These are phyloP conservation scores for Diversispora epigaea DNA, from an alignment of 192 early-diverging fungal genomes.

Conservation along the genomic window DNA sequence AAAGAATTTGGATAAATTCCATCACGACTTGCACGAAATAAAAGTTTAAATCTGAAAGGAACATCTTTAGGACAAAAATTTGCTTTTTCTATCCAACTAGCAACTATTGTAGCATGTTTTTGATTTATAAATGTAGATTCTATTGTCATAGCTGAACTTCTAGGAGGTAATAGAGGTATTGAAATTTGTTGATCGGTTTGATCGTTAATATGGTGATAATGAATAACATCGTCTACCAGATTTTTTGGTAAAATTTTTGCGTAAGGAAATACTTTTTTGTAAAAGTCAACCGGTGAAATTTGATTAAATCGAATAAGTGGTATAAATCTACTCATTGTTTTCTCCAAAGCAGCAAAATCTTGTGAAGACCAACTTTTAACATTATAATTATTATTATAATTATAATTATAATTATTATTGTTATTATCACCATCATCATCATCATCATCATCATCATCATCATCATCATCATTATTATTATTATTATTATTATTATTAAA, in stretches of 20 bases:
- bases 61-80: not conserved
- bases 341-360: constrained; percentile 13
- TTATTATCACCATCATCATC: not conserved
- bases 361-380: not conserved
- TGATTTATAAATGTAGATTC: constrained; percentile 6
- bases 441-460: not conserved
- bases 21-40: constrained; percentile 9
- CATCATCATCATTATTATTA: too few species aligned
- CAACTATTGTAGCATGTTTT: not conserved
- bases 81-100: not conserved
- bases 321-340: constrained; percentile 14
- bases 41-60: constrained; percentile 8
- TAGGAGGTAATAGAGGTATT: not conserved
- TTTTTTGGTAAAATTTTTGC: not conserved
- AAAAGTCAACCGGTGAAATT: constrained; percentile 2
- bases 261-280: not conserved
- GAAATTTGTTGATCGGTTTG: not conserved
- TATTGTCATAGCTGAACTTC: not conserved
- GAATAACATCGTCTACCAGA: not conserved
- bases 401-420: not conserved
- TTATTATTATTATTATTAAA: not conserved
- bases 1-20: not conserved
- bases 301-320: constrained; percentile 13
- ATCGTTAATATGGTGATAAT: not conserved
- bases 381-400: not conserved